These are phyloP conservation scores for Epichloe hybrida DNA, from an alignment of 2,329 filamentous ascomycete species.

Conservation along the genomic window DNA sequence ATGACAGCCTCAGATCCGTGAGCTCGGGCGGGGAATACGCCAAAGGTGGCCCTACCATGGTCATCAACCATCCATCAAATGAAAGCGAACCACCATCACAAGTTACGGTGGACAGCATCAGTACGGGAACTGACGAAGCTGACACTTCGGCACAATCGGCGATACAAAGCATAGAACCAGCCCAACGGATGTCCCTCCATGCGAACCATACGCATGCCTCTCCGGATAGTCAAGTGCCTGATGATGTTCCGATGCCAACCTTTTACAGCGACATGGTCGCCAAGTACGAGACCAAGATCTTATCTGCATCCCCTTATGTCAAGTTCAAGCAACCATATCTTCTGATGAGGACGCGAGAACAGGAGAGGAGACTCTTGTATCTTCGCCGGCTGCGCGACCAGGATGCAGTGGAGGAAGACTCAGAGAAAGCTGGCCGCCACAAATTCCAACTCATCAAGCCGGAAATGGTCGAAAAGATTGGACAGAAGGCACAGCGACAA, in stretches of 20 bases:
- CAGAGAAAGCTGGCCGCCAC: constrained; percentile 50
- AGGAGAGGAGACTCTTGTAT: constrained; percentile 73
- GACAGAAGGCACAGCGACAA: constrained; percentile 67
- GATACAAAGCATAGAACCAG: constrained; percentile 12
- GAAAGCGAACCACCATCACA: constrained; percentile 25
- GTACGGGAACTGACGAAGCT: constrained; percentile 15
- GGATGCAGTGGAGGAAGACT: constrained; percentile 44
- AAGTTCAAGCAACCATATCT: constrained; percentile 91
- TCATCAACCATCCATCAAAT: constrained; percentile 22
- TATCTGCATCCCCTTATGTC: constrained; percentile 93
- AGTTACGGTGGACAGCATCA: constrained; percentile 16
- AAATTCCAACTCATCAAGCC: constrained; percentile 86
- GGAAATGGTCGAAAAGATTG: constrained; percentile 82
- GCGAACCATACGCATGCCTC: constrained; percentile 30
- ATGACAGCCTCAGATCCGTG: constrained; percentile 24
- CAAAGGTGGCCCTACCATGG: constrained; percentile 17
- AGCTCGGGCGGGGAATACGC: constrained; percentile 19
- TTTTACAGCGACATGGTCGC: constrained; percentile 93
- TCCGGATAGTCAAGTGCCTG: constrained; percentile 48
- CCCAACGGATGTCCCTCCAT: constrained; percentile 24
- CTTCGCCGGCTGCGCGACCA: constrained; percentile 75
- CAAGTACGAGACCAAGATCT: constrained; percentile 81
- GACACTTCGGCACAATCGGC: constrained; percentile 14
- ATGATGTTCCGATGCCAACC: constrained; percentile 73
- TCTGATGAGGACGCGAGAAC: constrained; percentile 79